Base-by-base conservation (phyloP, 345 rosid species). In the Mangifera indica region DNA sequence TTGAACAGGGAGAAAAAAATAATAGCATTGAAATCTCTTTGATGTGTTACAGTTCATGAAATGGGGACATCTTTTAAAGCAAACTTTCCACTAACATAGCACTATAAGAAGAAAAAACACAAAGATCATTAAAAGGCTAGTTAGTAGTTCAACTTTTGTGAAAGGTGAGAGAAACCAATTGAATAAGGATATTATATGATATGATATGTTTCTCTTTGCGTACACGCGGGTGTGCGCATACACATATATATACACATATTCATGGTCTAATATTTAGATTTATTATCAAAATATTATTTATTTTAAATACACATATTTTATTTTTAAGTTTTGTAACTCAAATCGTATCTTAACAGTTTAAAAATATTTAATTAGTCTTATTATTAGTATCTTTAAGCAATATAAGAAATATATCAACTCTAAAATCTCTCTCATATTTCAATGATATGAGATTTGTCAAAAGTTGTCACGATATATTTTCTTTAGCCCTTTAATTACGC, bases 121-220 rank as follows among this genome's bases (percentile, higher is more conserved):
- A 67, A 52, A 52, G 48, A 67, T 18, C 25, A 58, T 37, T 59
- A 55, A 15, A 26, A 26, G 53, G 18, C 17, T 49, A 49, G 20
- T 26, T 46, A 24, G 55, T 40, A 24, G 55, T 40, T n/a, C 46
- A 12, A 25, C 46, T 70, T 59, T 18, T 24, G 29, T 45, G 26
- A n/a, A 59, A 59, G 57, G 32, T 59, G 56, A n/a, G 40, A 45
- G 45, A 46, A 55, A 44, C 66, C 60, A 67, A 66, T 53, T 13
- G 60, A 67, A 34, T 12, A 34, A 67, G 8, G 32, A 67, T n/a
- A 40, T 37, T n/a, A 53, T 1, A 12, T 53, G n/a, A 58, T 49
- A 66, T 48, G 53, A 22, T 15, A 18, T 18, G 53, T 44, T 15
- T 64, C 48, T 46, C 34, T 11, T 44, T 53, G 4, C 21, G 5